Evolutionary conservation across 352 stramenopile species (phyloP).

Genomic region (Phytophthora pini): DNA sequence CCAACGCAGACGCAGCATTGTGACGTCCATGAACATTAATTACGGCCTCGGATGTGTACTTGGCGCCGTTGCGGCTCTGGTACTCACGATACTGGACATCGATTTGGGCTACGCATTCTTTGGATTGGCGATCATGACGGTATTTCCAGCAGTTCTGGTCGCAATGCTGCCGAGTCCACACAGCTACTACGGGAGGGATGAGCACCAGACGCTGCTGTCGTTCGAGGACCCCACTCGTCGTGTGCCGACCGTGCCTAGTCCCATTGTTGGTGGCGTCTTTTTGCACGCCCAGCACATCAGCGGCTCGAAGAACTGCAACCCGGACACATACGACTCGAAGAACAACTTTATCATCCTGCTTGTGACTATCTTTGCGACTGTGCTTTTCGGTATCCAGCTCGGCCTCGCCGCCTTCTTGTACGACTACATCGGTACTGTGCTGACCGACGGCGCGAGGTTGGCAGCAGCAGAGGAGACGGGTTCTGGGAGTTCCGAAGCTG

Average conservation of each 20-base stretch:
- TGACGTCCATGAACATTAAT: slow-evolving; percentile 78
- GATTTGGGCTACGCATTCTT: slow-evolving; percentile 71
- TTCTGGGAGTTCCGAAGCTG: slow-evolving; percentile 20
- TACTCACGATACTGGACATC: slow-evolving; percentile 54
- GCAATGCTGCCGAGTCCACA: slow-evolving; percentile 45
- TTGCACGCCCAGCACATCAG: slow-evolving; percentile 81
- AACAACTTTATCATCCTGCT: slow-evolving; percentile 89
- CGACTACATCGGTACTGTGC: slow-evolving; percentile 76
- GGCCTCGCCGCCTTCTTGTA: slow-evolving; percentile 82
- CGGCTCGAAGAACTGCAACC: slow-evolving; percentile 75
- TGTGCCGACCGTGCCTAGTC: slow-evolving; percentile 80
- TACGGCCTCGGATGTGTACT: slow-evolving; percentile 72
- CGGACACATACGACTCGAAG: slow-evolving; percentile 82
- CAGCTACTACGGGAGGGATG: slow-evolving; percentile 55
- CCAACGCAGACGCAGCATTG: slow-evolving; percentile 67
- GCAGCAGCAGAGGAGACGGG: slow-evolving; percentile 15
- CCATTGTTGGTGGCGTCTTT: slow-evolving; percentile 85
- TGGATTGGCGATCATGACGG: slow-evolving; percentile 49
- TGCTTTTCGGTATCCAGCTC: slow-evolving; percentile 81
- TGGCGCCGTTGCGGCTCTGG: slow-evolving; percentile 54
- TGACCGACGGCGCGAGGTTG: slow-evolving; percentile 35
- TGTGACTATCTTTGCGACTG: slow-evolving; percentile 80
- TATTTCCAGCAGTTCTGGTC: slow-evolving; percentile 55
- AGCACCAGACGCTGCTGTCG: slow-evolving; percentile 66
- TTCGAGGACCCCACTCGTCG: slow-evolving; percentile 78